phyloP scores from a whole-genome alignment of 108 stramenopile genomes.

The Cyclotella cryptica region DNA sequence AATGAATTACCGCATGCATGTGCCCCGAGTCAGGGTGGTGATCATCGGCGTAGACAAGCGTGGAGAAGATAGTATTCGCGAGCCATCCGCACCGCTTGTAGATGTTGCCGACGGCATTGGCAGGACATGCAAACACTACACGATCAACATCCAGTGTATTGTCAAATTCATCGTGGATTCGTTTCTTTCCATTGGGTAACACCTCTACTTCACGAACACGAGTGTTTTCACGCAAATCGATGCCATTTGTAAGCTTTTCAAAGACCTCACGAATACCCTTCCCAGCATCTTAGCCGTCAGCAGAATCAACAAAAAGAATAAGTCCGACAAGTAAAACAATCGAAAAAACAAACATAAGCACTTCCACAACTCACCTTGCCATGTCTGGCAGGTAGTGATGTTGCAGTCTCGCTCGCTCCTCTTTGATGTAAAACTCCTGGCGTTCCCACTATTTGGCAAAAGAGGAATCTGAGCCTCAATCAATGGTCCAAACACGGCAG shows the following conservation, averaged over 20 bases:
- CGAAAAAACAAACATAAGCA: not conserved
- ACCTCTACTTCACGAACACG: constrained; percentile 55
- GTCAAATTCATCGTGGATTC: constrained; percentile 60
- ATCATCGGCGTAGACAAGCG: constrained; percentile 63
- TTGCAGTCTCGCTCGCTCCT: constrained; percentile 56
- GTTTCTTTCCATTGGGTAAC: constrained; percentile 57
- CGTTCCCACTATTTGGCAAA: constrained; percentile 47
- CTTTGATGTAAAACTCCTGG: constrained; percentile 39
- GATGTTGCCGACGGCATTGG: constrained; percentile 60
- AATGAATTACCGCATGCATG: constrained; percentile 66
- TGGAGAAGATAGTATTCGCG: constrained; percentile 55
- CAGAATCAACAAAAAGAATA: not conserved
- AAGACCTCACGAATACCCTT: constrained; percentile 66
- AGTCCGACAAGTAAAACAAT: not conserved
- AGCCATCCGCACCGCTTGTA: constrained; percentile 49
- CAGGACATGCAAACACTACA: constrained; percentile 63
- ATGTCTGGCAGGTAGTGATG: constrained; percentile 63
- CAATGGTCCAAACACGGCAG: constrained; percentile 64
- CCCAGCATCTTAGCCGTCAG: constrained; percentile 42
- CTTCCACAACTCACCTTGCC: constrained; percentile 39
- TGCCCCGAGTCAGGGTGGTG: constrained; percentile 66
- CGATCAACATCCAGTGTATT: constrained; percentile 57
- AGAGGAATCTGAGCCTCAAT: constrained; percentile 66
- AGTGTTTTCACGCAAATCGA: constrained; percentile 56
- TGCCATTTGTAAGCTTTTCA: constrained; percentile 47